Evolutionary conservation across 805 yeast species (phyloP).

Genomic region (Jamesozyma lodderae): DNA sequence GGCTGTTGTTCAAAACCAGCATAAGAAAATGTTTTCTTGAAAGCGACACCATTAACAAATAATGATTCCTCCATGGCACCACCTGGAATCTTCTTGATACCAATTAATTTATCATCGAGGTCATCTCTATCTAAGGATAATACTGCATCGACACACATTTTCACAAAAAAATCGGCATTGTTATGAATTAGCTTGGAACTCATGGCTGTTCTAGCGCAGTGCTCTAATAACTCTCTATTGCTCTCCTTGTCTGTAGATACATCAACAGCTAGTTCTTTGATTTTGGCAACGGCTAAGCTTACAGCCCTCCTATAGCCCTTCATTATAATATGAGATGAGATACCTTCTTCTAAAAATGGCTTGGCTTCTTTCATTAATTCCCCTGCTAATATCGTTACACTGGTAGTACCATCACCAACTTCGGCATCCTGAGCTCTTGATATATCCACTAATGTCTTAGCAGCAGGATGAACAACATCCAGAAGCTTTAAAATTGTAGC

Average conservation of each 20-base stretch:
- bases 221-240: constrained; percentile 67
- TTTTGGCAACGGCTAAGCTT: constrained; percentile 60
- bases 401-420: constrained; percentile 97
- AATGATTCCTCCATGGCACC: constrained; percentile 92
- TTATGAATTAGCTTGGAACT: constrained; percentile 84
- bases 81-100: constrained; percentile 90
- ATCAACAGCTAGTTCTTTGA: constrained; percentile 68
- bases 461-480: constrained; percentile 98
- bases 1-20: constrained; percentile 99
- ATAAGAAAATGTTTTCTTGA: constrained; percentile 92
- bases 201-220: constrained; percentile 97
- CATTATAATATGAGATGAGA: constrained; percentile 79
- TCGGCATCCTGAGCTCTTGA: constrained; percentile 96
- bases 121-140: constrained; percentile 75
- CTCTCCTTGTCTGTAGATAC: constrained; percentile 40
- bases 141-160: constrained; percentile 96
- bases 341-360: constrained; percentile 89
- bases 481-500: constrained; percentile 88
- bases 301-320: constrained; percentile 84
- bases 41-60: constrained; percentile 90
- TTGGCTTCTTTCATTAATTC: constrained; percentile 89
- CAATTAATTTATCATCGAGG: constrained; percentile 82
- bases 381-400: constrained; percentile 90
- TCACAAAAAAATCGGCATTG: constrained; percentile 82
- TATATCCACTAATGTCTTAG: constrained; percentile 87